These are phyloP conservation scores for Schwanniomyces yamadae DNA, from an alignment of 805 yeast genomes.

Conservation along the genomic window DNA sequence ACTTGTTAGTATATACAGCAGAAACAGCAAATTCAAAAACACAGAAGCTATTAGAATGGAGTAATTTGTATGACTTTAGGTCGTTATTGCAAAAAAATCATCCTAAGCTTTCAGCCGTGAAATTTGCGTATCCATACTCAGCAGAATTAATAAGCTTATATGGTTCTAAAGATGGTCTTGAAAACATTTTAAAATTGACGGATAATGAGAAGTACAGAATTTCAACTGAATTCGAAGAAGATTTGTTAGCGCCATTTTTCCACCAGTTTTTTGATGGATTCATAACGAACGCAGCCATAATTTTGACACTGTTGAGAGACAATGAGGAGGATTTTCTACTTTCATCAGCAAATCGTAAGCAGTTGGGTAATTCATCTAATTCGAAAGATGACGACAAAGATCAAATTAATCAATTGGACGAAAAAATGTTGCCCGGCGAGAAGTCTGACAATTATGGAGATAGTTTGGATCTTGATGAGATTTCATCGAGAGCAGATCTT, in stretches of 20 bases:
- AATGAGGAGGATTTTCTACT: constrained; percentile 71
- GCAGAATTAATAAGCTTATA: constrained; percentile 28
- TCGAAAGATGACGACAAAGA: constrained; percentile 7
- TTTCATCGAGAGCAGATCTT: constrained; percentile 75
- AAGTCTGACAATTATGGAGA: constrained; percentile 1
- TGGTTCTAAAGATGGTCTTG: constrained; percentile 21
- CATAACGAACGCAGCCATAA: constrained; percentile 62
- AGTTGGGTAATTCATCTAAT: constrained; percentile 4
- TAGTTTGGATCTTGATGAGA: constrained; percentile 53
- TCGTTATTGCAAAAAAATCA: constrained; percentile 63
- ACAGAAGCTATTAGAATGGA: constrained; percentile 36
- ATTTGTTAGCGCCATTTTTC: constrained; percentile 39
- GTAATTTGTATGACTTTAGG: constrained; percentile 62
- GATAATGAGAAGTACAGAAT: constrained; percentile 18
- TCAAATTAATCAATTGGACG: constrained; percentile 3
- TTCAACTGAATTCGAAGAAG: constrained; percentile 23
- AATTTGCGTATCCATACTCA: constrained; percentile 50
- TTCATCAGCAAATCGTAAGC: constrained; percentile 39
- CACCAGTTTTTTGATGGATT: constrained; percentile 54
- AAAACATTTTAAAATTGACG: constrained; percentile 33
- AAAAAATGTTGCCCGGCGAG: constrained; percentile 2
- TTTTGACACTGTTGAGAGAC: constrained; percentile 66
- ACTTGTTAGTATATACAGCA: constrained; percentile 58
- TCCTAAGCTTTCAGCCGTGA: constrained; percentile 55
- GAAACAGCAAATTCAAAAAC: constrained; percentile 47